Conservation (phyloP, 176 grass and related monocot species). For the Otatea glauca region DNA sequence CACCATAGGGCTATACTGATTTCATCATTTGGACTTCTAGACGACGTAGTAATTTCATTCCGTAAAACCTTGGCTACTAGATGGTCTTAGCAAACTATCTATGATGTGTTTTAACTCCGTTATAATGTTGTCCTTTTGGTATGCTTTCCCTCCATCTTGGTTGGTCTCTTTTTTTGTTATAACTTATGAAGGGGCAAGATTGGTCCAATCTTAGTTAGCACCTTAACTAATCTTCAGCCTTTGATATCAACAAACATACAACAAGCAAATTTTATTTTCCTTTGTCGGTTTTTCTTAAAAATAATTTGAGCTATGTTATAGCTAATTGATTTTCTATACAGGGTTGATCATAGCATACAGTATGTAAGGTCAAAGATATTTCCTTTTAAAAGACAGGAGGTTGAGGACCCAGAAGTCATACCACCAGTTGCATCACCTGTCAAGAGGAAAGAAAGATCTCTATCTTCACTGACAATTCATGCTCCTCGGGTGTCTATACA, state of each 20-base stretch:
- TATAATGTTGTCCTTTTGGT: background rate
- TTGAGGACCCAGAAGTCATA: constrained; percentile 53
- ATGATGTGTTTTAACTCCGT: background rate
- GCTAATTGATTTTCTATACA: constrained; percentile 44
- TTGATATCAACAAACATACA: constrained; percentile 24
- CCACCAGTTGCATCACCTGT: constrained; percentile 44
- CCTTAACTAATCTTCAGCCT: background rate
- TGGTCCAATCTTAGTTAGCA: background rate
- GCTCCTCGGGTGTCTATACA: constrained; percentile 65
- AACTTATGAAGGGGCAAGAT: background rate
- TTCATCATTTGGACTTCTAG: constrained; percentile 7
- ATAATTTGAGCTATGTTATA: background rate
- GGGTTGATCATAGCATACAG: constrained; percentile 72
- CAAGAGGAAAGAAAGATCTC: constrained; percentile 77
- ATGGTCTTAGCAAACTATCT: constrained; percentile 1
- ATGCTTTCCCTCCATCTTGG: background rate
- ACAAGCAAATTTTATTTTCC: constrained; percentile 18
- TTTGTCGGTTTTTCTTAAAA: constrained; percentile 23
- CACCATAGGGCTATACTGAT: background rate
- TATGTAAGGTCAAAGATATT: constrained; percentile 77
- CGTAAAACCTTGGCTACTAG: background rate
- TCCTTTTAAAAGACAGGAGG: constrained; percentile 64
- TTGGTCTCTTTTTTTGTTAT: background rate
- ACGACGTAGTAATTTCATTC: background rate
- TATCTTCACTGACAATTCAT: constrained; percentile 66